Evolutionary conservation across 805 yeast species (phyloP), one percentile per base, ranked within the genome.

Genomic region (Brettanomyces sp.): DNA sequence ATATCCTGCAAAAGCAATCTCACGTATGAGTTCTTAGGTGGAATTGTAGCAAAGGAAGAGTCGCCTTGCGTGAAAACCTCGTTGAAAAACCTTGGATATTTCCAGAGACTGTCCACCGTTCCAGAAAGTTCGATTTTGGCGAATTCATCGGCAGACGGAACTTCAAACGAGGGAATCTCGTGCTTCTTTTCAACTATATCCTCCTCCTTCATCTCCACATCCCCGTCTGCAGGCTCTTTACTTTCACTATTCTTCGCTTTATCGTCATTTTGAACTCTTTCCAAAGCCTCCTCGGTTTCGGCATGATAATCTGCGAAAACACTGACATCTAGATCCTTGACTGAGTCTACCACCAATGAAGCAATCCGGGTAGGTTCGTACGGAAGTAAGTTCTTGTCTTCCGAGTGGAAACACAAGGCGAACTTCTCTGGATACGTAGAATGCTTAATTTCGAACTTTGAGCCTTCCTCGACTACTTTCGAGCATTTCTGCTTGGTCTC

Each of bases 1-100:
- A 86, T 67, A 58, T 93, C 98, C 51, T 86, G 77, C 53, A 89
- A 70, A 25, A 91, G 59, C 46, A 86, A 66, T 1, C 83, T 79
- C 22, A 71, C 72, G 48, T 76, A 75, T 2, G 78, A 57, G 1
- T 66, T 68, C 4, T 69, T 63, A 3, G 73, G 65, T 0, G 90
- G 85, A 4, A 79, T 79, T 1, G 96, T 86, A 45, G 79, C 82
- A 44, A 85, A 76, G 23, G 53, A 44, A 3, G 40, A 11, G 3
- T 76, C 76, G 7, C 67, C 63, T 43, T 71, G 68, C 39, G 69
- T 61, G 60, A 81, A 87, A 13, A 82, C 77, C 53, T 80, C 80
- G 58, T 83, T 74, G 21, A 77, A 64, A 38, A 70, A 67, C 56
- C 86, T 72, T 50, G 90, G 83, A 38, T 69, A 67, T 47, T 67